Percentiles rank a stretch among this genome's conserved stretches.
phyloP scores from a whole-genome alignment of 805 yeast species.

The Soucietia sequanensis region DNA sequence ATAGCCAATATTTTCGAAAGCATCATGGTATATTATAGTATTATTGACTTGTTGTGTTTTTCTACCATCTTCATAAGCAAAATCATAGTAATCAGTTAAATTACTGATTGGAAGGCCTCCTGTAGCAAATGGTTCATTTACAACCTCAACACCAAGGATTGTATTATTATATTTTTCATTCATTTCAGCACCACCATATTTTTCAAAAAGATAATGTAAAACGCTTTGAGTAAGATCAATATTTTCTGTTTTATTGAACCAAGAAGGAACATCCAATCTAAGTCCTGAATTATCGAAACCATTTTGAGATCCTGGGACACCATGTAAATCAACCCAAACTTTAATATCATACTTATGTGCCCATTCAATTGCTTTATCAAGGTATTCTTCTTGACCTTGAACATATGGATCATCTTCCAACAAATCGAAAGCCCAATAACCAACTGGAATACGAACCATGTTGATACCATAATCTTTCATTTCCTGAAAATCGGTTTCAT shows the following conservation, averaged over 20 bases:
- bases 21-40: slow-evolving; percentile 15
- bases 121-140: slow-evolving; percentile 30
- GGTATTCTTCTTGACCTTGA: slow-evolving; percentile 63
- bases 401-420: slow-evolving; percentile 58
- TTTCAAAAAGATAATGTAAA: slow-evolving; percentile 13
- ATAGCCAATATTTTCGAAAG: slow-evolving; percentile 13
- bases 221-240: slow-evolving; percentile 9
- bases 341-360: slow-evolving; percentile 57
- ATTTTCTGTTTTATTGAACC: slow-evolving; percentile 22
- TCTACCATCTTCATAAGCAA: slow-evolving; percentile 14
- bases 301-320: slow-evolving; percentile 84
- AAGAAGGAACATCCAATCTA: slow-evolving; percentile 29
- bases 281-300: slow-evolving; percentile 84
- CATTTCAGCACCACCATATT: slow-evolving; percentile 11
- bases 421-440: slow-evolving; percentile 75
- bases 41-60: slow-evolving; percentile 5
- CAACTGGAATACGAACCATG: slow-evolving; percentile 73
- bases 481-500: slow-evolving; percentile 54
- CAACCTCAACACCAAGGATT: slow-evolving; percentile 25
- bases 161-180: slow-evolving; percentile 25
- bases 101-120: slow-evolving; percentile 17
- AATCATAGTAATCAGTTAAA: slow-evolving; percentile 18
- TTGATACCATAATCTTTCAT: slow-evolving; percentile 58
- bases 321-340: slow-evolving; percentile 77
- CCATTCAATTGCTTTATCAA: slow-evolving; percentile 71